phyloP scores from a whole-genome alignment of 2,329 filamentous ascomycete species.

The Cercospora nicotianae region DNA sequence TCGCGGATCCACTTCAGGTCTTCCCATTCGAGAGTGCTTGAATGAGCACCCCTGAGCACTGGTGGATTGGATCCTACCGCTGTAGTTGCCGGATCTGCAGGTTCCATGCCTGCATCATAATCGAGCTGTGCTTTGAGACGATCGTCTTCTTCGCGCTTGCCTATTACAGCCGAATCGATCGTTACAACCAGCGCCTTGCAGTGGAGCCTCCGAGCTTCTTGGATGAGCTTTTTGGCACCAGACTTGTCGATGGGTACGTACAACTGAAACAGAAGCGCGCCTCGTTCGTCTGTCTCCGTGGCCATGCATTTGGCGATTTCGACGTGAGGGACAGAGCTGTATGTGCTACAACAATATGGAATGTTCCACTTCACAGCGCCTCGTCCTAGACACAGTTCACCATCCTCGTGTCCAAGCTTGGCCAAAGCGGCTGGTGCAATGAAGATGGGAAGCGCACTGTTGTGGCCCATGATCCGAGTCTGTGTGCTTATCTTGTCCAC shows the following conservation, averaged over 20 bases:
- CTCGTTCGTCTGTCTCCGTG: not conserved
- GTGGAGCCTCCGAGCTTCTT: constrained; percentile 19
- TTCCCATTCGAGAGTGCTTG: constrained; percentile 41
- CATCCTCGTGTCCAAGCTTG: not conserved
- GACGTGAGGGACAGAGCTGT: not conserved
- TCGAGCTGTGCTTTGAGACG: constrained; percentile 43
- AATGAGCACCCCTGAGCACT: not conserved
- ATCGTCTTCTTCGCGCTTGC: constrained; percentile 13
- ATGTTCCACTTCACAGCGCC: not conserved
- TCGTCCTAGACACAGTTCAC: not conserved
- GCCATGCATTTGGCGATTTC: not conserved
- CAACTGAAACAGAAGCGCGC: not conserved
- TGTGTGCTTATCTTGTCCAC: not conserved
- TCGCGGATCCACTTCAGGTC: constrained; percentile 16
- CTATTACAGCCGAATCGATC: constrained; percentile 38
- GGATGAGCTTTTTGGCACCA: not conserved
- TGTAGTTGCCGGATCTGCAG: not conserved
- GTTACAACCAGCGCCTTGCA: constrained; percentile 37
- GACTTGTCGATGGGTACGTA: not conserved
- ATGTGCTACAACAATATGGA: not conserved
- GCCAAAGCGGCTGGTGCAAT: not conserved
- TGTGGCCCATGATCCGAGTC: not conserved
- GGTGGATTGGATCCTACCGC: not conserved
- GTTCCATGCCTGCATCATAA: constrained; percentile 38
- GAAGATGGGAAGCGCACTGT: constrained; percentile 11